phyloP scores from a whole-genome alignment of 352 stramenopile species.

The Phytophthora crassamura region DNA sequence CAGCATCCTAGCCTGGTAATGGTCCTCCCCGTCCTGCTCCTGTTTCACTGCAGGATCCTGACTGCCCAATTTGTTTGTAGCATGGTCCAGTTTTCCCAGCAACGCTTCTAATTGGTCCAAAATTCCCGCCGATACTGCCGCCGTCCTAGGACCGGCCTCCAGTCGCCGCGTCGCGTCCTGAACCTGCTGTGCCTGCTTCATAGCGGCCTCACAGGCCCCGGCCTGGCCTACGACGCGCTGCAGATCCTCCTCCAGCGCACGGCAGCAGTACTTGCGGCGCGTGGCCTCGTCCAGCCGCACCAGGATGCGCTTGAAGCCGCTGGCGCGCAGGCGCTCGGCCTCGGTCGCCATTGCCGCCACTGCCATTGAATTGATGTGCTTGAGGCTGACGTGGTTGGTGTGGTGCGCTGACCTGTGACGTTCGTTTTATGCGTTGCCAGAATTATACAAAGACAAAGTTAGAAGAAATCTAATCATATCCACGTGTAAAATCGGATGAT shows the following conservation, averaged over 20 bases:
- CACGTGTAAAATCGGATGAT: too few species aligned
- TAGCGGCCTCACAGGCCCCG: constrained; percentile 28
- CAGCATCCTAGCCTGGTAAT: constrained; percentile 28
- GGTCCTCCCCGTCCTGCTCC: constrained; percentile 6
- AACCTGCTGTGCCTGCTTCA: constrained; percentile 43
- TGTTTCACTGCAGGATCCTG: constrained; percentile 3
- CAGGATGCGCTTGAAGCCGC: constrained; percentile 50
- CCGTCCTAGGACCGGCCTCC: constrained; percentile 24
- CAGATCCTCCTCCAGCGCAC: constrained; percentile 41
- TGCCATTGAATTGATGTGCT: too few species aligned
- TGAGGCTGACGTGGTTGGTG: too few species aligned
- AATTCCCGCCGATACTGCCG: constrained; percentile 29
- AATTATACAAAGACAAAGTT: too few species aligned
- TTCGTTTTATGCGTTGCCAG: too few species aligned
- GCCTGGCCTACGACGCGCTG: constrained; percentile 21
- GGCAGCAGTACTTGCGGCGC: constrained; percentile 43
- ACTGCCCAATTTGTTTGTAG: constrained; percentile 14
- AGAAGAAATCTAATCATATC: too few species aligned
- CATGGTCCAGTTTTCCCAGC: constrained; percentile 21
- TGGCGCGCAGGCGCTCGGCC: constrained; percentile 20
- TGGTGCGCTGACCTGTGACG: too few species aligned
- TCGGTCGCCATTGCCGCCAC: constrained; percentile 4
- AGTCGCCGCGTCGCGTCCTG: constrained; percentile 43
- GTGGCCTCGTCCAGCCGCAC: constrained; percentile 40
- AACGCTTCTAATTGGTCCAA: constrained; percentile 48